Base-by-base conservation (phyloP, 169 alveolate genomes). In the Ichthyophthirius multifiliis region DNA sequence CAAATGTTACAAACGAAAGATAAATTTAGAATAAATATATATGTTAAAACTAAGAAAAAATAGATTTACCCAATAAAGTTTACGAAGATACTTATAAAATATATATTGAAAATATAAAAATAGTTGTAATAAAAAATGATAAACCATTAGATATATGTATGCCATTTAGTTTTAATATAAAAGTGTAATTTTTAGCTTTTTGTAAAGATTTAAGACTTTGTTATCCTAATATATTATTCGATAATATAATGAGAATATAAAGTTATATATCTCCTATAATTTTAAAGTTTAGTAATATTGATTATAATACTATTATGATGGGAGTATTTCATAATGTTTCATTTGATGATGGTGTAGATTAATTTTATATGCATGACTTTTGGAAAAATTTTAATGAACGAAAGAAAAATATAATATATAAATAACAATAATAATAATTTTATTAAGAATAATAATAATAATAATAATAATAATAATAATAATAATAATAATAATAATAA, bases 301-400 rank as follows among this genome's bases (percentile, higher is more conserved):
- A 81, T 48, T 81, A 81, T 39, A 71, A 46, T 76, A 64, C 55
- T 30, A 18, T 81, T 1, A 81, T 81, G 86, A 81, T 62, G 31
- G 71, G 81, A 10, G 15, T 81, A 32, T 81, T 81, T 41, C 86
- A 81, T 43, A 81, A 81, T 32, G 73, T 81, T 30, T 65, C 82
- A 1, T 81, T 48, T 41, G 86, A 81, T 41, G 86, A 81, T 47
- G 86, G 86, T 2, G 67, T 71, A 37, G 86, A 81, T 27, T 23
- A 73, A 23, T 47, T 81, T 39, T 41, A 47, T 41, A 81, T 76
- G 20, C 67, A 73, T 18, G 65, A 48, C 23, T 43, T 46, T 43
- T 71, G 65, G 32, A n/a, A 37, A 6, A 47, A 74, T 16, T 67
- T 81, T 37, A 37, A 74, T 16, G 71, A 55, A 55, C 23, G 31